Evolutionary conservation across 2,329 filamentous ascomycete species (phyloP), one percentile per base, ranked within the genome.

Genomic region (Colletotrichum simmondsii): DNA sequence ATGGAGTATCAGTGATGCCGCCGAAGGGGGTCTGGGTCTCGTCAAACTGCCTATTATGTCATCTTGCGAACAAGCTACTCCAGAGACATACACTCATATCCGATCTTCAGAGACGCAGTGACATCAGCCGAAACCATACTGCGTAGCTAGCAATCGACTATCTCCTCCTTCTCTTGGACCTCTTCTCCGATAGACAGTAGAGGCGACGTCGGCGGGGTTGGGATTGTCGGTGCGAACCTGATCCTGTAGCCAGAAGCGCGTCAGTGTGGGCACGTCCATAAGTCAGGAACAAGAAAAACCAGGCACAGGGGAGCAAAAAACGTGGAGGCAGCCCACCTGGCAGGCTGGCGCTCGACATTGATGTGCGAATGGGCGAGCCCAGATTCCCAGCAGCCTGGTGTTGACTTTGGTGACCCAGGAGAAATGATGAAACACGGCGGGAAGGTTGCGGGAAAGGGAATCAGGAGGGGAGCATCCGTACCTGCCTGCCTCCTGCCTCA

Each of bases 351-450:
- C 54, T 72, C 59, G 52, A 53, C 56, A 57, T 32, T 69, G 65
- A 56, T 56, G 56, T 52, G 64, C 52, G 26, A 28, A 60, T 37
- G 32, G 46, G 56, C 56, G 26, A 42, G 64, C 59, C 69, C 67
- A 59, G 37, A 32, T 67, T 70, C 32, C 68, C 66, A 70, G 70
- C 60, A 57, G 46, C 46, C 53, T 70, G 70, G 60, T 70, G 54
- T 65, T 65, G 54, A 68, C 32, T 28, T 52, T 65, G 46, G 62
- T 65, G 65, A 52, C 35, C 66, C 46, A 60, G 70, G 54, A 60
- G 49, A 56, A 35, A 70, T 72, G 70, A 72, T 73, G 71, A 73
- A 73, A 73, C 71, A 61, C 61, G 19, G 49, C 61, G 53, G 59
- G 35, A 63, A 69, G 69, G 56, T 60, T 70, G 66, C 60, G 35